Percentiles rank a stretch among this genome's conserved stretches.
Conservation (phyloP, 805 yeast species). For the Kluyveromyces wickerhamii region DNA sequence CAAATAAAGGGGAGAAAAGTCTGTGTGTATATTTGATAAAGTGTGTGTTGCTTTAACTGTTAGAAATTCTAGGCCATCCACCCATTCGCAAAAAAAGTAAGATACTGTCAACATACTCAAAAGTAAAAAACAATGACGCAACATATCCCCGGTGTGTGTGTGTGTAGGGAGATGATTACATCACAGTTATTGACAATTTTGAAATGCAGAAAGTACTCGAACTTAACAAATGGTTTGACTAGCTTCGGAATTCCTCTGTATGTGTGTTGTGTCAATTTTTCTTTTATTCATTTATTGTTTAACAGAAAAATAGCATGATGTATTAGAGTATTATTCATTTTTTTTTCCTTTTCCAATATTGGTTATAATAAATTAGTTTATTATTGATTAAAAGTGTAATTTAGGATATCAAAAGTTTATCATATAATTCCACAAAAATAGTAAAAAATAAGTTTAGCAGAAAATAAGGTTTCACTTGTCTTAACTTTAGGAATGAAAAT, state of each 20-base stretch:
- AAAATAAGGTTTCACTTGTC: no score
- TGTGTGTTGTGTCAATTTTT: constrained; percentile 5
- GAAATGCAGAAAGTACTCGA: no score
- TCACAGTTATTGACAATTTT: no score
- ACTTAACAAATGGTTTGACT: no score
- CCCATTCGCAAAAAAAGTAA: no score
- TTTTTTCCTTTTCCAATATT: constrained; percentile 2
- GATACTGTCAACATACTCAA: no score
- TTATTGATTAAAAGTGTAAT: constrained; percentile 5
- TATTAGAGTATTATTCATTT: constrained; percentile 5
- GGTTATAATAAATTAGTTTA: constrained; percentile 6
- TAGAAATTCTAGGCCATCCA: no score
- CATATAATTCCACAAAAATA: not conserved
- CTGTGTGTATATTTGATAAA: constrained; percentile 3
- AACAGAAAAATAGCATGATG: constrained; percentile 5
- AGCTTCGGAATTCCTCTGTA: no score
- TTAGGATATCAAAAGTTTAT: constrained; percentile 7
- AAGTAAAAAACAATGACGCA: no score
- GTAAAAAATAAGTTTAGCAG: no score
- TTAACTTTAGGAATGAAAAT: no score
- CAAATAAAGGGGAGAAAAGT: constrained; percentile 4
- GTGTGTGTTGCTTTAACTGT: constrained; percentile 1
- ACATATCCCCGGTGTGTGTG: constrained; percentile 8
- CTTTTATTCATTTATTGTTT: constrained; percentile 1
- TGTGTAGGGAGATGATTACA: no score